phyloP scores from a whole-genome alignment of 768 basidiomycete species.

The Tulasnella sp. region DNA sequence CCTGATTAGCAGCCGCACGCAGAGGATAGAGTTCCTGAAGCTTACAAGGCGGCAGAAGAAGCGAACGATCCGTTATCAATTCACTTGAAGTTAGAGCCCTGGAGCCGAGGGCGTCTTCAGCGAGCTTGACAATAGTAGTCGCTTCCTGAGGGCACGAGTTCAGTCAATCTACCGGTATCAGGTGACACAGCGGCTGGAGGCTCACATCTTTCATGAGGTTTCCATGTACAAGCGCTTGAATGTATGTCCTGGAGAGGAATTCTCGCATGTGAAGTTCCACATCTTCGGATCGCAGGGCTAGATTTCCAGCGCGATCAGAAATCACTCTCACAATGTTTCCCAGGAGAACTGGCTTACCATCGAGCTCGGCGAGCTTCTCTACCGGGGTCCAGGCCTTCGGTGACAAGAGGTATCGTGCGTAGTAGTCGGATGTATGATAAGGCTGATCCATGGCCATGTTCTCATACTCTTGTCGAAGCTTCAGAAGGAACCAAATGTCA shows the following conservation, averaged over 20 bases:
- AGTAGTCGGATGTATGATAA: slow-evolving; percentile 71
- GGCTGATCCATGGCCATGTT: slow-evolving; percentile 86
- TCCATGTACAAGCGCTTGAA: slow-evolving; percentile 70
- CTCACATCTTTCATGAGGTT: slow-evolving; percentile 79
- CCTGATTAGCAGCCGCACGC: neutral
- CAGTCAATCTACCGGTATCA: neutral
- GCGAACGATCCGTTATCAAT: slow-evolving; percentile 40
- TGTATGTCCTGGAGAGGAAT: slow-evolving; percentile 55
- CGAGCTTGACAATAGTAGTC: slow-evolving; percentile 56
- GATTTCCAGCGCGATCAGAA: neutral
- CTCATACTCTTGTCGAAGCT: slow-evolving; percentile 71
- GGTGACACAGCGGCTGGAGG: neutral
- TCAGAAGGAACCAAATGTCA: neutral
- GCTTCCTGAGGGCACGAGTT: slow-evolving; percentile 52
- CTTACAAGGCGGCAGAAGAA: slow-evolving; percentile 52
- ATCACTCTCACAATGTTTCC: neutral
- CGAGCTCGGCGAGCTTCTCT: slow-evolving; percentile 68
- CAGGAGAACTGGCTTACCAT: slow-evolving; percentile 38
- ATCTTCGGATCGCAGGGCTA: slow-evolving; percentile 66
- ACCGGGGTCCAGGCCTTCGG: slow-evolving; percentile 67
- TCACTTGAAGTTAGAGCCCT: slow-evolving; percentile 49
- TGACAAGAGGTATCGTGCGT: slow-evolving; percentile 58
- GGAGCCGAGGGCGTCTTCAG: slow-evolving; percentile 56
- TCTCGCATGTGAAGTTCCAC: slow-evolving; percentile 52
- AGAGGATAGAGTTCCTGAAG: slow-evolving; percentile 37